phyloP scores from a whole-genome alignment of 1,139 yeast genomes.

The Pneumocystis murina region DNA sequence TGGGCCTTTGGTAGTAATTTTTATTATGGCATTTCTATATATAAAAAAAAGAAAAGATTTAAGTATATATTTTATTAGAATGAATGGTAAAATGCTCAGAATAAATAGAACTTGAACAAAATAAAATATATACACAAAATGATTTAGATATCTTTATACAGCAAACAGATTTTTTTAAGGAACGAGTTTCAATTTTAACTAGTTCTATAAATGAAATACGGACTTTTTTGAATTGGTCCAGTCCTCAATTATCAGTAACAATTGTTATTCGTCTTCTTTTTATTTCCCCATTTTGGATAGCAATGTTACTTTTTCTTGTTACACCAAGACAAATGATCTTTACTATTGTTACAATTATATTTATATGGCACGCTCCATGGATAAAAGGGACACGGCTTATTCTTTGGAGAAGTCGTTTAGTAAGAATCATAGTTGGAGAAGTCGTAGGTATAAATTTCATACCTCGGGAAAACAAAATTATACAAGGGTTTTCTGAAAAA shows the following conservation, averaged over 20 bases:
- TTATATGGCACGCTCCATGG: constrained; percentile 9
- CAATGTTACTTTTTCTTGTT: not conserved
- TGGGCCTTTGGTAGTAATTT: not conserved
- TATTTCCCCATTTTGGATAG: not conserved
- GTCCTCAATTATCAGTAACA: not conserved
- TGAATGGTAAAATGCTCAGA: not conserved
- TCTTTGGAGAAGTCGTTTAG: constrained; percentile 8
- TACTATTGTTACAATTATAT: constrained; percentile 1
- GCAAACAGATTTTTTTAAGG: not conserved
- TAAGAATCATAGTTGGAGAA: constrained; percentile 5
- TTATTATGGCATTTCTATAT: not conserved
- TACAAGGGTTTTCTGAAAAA: constrained; percentile 1
- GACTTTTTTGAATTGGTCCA: not conserved
- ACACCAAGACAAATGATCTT: not conserved
- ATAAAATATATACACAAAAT: not conserved
- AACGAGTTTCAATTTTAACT: not conserved
- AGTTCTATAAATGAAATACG: not conserved
- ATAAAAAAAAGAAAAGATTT: not conserved
- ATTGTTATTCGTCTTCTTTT: not conserved
- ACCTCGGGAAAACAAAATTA: constrained; percentile 6
- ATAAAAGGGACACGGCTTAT: constrained; percentile 7
- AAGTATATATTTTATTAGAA: not conserved
- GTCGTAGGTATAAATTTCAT: constrained; percentile 4
- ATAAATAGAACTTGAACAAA: not conserved
- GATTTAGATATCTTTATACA: not conserved